These are phyloP conservation scores for Volvox carteri DNA, from an alignment of 163 green algal species.

Conservation along the genomic window DNA sequence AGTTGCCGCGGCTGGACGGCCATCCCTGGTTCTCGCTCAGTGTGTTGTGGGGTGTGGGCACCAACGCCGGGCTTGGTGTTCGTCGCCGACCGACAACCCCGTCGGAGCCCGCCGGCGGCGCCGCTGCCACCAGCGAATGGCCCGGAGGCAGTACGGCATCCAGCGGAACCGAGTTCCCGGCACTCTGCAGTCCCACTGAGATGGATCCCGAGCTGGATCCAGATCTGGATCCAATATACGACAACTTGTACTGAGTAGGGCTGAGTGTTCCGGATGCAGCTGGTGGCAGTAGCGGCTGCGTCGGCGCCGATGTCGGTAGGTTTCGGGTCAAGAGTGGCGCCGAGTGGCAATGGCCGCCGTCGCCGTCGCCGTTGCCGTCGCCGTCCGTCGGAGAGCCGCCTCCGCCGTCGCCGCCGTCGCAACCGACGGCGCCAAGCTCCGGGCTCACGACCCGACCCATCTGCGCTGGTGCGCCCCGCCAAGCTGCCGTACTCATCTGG, in stretches of 20 bases:
- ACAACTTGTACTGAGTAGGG: not conserved
- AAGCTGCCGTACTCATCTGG: not conserved
- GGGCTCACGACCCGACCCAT: no score
- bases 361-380: not conserved
- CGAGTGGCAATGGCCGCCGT: not conserved
- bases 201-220: not conserved
- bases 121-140: not conserved
- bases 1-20: not conserved
- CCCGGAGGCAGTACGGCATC: not conserved
- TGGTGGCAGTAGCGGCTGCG: not conserved
- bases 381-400: not conserved
- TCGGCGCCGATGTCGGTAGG: not conserved
- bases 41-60: slow-evolving; percentile 19
- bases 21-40: not conserved
- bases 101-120: not conserved
- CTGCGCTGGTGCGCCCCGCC: not conserved
- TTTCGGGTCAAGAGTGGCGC: not conserved
- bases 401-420: not conserved
- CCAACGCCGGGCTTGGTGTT: not conserved
- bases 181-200: not conserved
- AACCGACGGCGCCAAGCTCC: not conserved
- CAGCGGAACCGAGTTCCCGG: not conserved
- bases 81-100: not conserved
- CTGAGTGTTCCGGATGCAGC: no score
- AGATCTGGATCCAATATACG: not conserved